Evolutionary conservation across 805 yeast species (phyloP).

Genomic region (Spathaspora passalidarum): DNA sequence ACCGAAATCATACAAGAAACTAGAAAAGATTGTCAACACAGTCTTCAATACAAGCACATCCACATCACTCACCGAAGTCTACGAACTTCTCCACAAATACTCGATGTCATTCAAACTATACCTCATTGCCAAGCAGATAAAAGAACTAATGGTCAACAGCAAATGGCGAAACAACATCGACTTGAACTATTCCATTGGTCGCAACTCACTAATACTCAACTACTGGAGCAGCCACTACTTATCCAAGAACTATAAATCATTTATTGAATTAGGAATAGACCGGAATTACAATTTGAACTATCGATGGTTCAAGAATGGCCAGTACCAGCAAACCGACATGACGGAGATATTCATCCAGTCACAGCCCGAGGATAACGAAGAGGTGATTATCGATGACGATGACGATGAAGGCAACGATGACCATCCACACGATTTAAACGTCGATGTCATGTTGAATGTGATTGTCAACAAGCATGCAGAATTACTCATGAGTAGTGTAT

Average conservation of each 20-base stretch:
- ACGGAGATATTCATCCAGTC: slow-evolving; percentile 3
- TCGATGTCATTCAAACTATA: slow-evolving; percentile 64
- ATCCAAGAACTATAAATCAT: slow-evolving; percentile 46
- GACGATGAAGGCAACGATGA: slow-evolving; percentile 12
- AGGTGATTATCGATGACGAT: slow-evolving; percentile 10
- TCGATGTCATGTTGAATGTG: slow-evolving; percentile 32
- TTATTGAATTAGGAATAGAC: slow-evolving; percentile 61
- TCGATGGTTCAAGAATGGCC: slow-evolving; percentile 64
- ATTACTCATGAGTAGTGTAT: slow-evolving; percentile 24
- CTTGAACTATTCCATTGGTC: slow-evolving; percentile 54
- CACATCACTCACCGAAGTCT: slow-evolving; percentile 43
- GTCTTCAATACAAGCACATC: slow-evolving; percentile 39
- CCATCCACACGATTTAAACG: slow-evolving; percentile 26
- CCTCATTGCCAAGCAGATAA: slow-evolving; percentile 55
- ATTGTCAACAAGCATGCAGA: slow-evolving; percentile 40
- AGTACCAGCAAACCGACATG: slow-evolving; percentile 23
- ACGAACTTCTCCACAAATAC: slow-evolving; percentile 55
- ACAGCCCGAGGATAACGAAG: slow-evolving; percentile 19
- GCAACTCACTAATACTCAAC: slow-evolving; percentile 50
- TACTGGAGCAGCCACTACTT: slow-evolving; percentile 58
- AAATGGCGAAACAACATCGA: slow-evolving; percentile 61
- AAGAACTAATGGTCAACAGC: slow-evolving; percentile 39
- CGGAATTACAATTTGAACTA: slow-evolving; percentile 45
- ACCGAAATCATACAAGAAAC: slow-evolving; percentile 27
- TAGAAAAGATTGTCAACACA: slow-evolving; percentile 58